Conservation (phyloP, 192 early-diverging fungal genomes). For the Irineochytrium annulatum region DNA sequence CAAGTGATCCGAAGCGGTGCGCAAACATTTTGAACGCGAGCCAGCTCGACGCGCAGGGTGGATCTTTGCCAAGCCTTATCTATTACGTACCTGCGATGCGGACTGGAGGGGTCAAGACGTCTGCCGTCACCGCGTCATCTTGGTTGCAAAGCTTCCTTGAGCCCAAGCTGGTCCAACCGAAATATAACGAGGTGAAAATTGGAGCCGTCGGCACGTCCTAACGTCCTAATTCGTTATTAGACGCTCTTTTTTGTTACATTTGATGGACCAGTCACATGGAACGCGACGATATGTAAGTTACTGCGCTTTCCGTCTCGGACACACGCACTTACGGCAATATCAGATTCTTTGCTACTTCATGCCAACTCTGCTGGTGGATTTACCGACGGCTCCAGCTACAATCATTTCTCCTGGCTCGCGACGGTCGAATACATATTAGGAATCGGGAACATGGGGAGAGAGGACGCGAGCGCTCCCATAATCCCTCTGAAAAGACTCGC, state of each 20-base stretch:
- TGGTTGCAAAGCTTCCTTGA: not conserved
- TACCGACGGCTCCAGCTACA: no score
- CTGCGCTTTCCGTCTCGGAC: no score
- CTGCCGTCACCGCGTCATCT: not conserved
- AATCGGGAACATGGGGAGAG: no score
- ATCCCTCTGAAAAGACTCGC: no score
- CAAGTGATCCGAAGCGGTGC: slow-evolving; percentile 41
- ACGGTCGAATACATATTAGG: no score
- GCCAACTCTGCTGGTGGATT: no score
- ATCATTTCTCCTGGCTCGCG: no score
- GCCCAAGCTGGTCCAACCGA: not conserved
- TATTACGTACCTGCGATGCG: not conserved
- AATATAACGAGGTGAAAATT: not conserved
- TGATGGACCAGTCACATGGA: not conserved
- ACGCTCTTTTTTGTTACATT: not conserved
- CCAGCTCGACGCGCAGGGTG: slow-evolving; percentile 48
- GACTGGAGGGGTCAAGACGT: not conserved
- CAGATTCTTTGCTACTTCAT: no score
- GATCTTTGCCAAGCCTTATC: slow-evolving; percentile 3
- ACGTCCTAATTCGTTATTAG: not conserved
- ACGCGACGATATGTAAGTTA: not conserved
- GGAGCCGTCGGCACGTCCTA: not conserved
- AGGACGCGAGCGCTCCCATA: no score
- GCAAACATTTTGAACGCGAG: slow-evolving; percentile 49
- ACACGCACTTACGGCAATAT: no score